These are phyloP conservation scores for Hemileccinum impolitum DNA, from an alignment of 768 basidiomycete genomes.

Conservation along the genomic window DNA sequence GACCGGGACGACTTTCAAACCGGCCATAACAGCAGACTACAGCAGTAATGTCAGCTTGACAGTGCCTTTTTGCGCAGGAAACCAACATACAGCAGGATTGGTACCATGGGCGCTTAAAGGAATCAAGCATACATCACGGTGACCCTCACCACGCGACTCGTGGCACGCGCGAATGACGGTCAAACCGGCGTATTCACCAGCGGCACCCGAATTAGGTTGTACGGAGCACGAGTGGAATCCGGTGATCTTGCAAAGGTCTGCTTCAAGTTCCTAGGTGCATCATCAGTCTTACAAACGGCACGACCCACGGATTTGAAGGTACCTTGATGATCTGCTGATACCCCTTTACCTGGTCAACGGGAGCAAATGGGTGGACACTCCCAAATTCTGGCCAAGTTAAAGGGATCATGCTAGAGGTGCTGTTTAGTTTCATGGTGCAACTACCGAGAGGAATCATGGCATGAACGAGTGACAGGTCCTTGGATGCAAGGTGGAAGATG, in stretches of 20 bases:
- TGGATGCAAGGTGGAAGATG: constrained; percentile 88
- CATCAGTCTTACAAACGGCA: constrained; percentile 8
- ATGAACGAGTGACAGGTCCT: constrained; percentile 93
- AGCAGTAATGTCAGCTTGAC: constrained; percentile 13
- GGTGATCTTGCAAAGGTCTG: constrained; percentile 88
- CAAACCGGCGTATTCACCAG: constrained; percentile 96
- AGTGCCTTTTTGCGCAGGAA: neutral
- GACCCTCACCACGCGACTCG: constrained; percentile 77
- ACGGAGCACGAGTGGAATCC: constrained; percentile 95
- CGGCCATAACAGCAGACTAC: constrained; percentile 95
- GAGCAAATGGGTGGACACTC: constrained; percentile 89
- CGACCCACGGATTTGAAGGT: constrained; percentile 1
- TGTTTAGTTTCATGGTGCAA: constrained; percentile 98
- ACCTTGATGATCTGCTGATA: constrained; percentile 82
- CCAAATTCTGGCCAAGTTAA: constrained; percentile 93
- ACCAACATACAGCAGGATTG: constrained; percentile 80
- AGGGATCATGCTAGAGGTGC: constrained; percentile 96
- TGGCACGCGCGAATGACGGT: constrained; percentile 94
- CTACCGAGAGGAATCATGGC: constrained; percentile 95
- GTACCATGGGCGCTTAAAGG: constrained; percentile 97
- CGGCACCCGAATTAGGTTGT: constrained; percentile 99
- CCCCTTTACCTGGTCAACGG: constrained; percentile 83
- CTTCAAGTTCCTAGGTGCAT: constrained; percentile 74
- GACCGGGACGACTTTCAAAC: constrained; percentile 93
- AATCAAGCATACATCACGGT: constrained; percentile 90